Base-by-base conservation (phyloP, 352 stramenopile species). In the Phytophthora ohioensis region DNA sequence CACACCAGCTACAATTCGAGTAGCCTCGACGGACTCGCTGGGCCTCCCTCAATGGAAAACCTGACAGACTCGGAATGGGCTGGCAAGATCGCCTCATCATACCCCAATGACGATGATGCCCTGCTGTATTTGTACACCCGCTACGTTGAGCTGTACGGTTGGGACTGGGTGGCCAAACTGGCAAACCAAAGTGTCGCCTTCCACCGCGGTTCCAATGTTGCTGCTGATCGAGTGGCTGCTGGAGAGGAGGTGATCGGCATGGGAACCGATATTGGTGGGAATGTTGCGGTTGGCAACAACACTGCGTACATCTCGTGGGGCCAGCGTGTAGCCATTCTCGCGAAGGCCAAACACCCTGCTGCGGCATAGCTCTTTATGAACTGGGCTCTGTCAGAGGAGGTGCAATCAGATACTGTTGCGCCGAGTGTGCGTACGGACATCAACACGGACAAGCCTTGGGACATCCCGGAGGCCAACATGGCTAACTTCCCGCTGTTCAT, bases 301-400 rank as follows among this genome's bases (percentile, higher is more conserved):
- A 71, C 52, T 10, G 67, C 73, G 27, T 83, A 71, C 67, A 55
- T 85, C 3, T 52, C 53, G 1, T 89, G 79, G 81, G 77, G 71
- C 8, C 81, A 90, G 51, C 79, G 81, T 69, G 66, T 78, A 7
- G 78, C 72, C 10, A 87, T 88, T 69, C 43, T 90, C 10, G 73
- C 78, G 41, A 82, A 90, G 59, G 76, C 73, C 5, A 82, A 76
- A 38, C 78, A 87, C 65, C 69, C 71, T 36, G 77, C 79, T 5
- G 79, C 81, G 0, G 77, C 79, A 17, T 87, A 90, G 68, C 61
- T 87, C 39, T 79, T 90, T 47, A 63, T 87, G 65, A 90, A 87
- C 75, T 90, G 81, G 79, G 55, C 79, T 55, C 11, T 83, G 9
- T 78, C 67, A 15, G 73, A 84, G 49, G 60, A 83, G 3, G 51